A percentile compares a stretch with the other conserved stretches of the same genome.
Evolutionary conservation across 257 asterid species (phyloP).

Genomic region (Solanum lycopersicoides): DNA sequence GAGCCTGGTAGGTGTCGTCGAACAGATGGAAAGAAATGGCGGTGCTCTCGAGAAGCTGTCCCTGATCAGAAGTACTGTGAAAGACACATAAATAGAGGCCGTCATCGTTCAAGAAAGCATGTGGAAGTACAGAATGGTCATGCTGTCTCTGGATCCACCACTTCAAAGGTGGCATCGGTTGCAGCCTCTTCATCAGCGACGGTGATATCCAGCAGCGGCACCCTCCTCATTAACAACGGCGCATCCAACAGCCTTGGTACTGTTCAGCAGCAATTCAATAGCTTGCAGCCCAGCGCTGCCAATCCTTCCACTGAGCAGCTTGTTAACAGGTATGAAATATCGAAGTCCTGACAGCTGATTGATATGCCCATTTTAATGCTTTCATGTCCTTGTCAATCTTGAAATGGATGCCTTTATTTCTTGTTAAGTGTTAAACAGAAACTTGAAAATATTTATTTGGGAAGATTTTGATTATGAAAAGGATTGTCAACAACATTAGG

Average conservation of each 20-base stretch:
- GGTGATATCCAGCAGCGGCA: constrained; percentile 33
- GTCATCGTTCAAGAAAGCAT: constrained; percentile 99
- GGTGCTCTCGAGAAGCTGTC: constrained; percentile 97
- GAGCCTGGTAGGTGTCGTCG: constrained; percentile 99
- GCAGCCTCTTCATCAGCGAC: constrained; percentile 45
- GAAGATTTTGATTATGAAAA: background rate
- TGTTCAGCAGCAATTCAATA: constrained; percentile 33
- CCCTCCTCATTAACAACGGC: constrained; percentile 1
- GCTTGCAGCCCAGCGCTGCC: constrained; percentile 25
- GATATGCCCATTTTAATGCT: background rate
- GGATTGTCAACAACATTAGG: background rate
- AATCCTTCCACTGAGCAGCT: constrained; percentile 29
- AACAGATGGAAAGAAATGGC: constrained; percentile 99
- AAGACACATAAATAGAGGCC: constrained; percentile 97
- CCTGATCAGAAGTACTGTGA: constrained; percentile 97
- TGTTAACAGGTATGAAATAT: constrained; percentile 7
- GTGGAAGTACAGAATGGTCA: constrained; percentile 98
- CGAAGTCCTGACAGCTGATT: background rate
- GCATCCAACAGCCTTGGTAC: constrained; percentile 37
- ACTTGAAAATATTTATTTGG: background rate
- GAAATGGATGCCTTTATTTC: background rate
- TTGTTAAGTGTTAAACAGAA: background rate
- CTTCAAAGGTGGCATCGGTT: constrained; percentile 41
- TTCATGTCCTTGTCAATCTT: background rate
- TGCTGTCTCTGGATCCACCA: constrained; percentile 55